Conservation (phyloP, 2,329 filamentous ascomycete genomes). For the Fusarium mangiferae region DNA sequence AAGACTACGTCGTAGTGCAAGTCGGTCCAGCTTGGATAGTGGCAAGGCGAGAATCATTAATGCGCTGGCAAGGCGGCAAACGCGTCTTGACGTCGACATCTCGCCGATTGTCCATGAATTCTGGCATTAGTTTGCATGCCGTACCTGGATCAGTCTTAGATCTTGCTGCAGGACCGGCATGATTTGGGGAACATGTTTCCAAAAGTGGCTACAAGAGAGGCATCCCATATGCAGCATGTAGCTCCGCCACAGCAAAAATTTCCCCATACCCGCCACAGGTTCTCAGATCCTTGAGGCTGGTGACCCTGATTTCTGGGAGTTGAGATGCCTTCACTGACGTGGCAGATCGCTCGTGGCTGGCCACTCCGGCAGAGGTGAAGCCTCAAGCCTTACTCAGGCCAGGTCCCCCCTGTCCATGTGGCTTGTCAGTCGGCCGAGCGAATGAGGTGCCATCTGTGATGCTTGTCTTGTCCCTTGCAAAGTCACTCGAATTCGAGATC, state of each 20-base stretch:
- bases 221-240: constrained; percentile 36
- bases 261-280: constrained; percentile 33
- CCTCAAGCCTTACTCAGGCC: constrained; percentile 28
- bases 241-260: constrained; percentile 52
- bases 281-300: constrained; percentile 51
- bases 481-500: constrained; percentile 43
- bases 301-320: constrained; percentile 25
- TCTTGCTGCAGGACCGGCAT: constrained; percentile 33
- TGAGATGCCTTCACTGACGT: constrained; percentile 50
- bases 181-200: constrained; percentile 31
- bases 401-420: constrained; percentile 32
- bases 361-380: constrained; percentile 38
- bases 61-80: constrained; percentile 43
- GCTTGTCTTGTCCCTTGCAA: constrained; percentile 37
- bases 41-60: constrained; percentile 28
- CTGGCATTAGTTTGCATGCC: constrained; percentile 3
- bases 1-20: constrained; percentile 6
- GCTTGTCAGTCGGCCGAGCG: constrained; percentile 35
- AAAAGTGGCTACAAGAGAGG: constrained; percentile 41
- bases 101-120: not conserved
- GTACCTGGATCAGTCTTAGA: constrained; percentile 37
- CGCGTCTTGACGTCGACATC: constrained; percentile 35
- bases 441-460: constrained; percentile 23
- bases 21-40: constrained; percentile 33
- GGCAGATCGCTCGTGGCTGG: constrained; percentile 52